Conservation (phyloP, 371 early-diverging fungal genomes). For the Dinochytrium kinnereticum region DNA sequence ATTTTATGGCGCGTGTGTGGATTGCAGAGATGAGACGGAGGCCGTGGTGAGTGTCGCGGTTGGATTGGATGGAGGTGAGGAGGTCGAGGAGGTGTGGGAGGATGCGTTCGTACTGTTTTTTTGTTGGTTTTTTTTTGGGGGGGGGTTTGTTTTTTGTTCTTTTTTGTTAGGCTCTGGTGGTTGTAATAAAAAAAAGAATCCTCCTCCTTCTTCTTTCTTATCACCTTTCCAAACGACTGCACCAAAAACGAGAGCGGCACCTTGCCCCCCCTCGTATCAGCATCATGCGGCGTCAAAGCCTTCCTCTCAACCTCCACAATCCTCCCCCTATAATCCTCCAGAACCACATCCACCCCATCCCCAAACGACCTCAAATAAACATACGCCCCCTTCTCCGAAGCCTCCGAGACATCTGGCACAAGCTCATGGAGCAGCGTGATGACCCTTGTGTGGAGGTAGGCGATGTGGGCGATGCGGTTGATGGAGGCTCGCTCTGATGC, state of each 20-base stretch:
- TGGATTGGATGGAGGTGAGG: neutral
- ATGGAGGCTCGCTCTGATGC: conserved; percentile 70
- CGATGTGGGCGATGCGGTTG: conserved; percentile 68
- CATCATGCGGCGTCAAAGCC: conserved; percentile 54
- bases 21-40: neutral
- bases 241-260: conserved; percentile 58
- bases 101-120: neutral
- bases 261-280: conserved; percentile 44
- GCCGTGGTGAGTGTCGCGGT: neutral
- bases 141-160: neutral
- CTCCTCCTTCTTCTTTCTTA: neutral
- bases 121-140: neutral
- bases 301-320: conserved; percentile 64
- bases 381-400: conserved; percentile 30
- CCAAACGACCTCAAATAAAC: conserved; percentile 61
- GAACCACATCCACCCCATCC: conserved; percentile 54
- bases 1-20: neutral
- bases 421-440: neutral
- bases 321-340: conserved; percentile 60
- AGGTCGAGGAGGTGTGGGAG: conserved; percentile 7
- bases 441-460: conserved; percentile 58
- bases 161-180: too few relatives aligned
- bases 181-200: neutral
- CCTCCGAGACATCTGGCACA: conserved; percentile 5
- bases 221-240: conserved; percentile 46